Base-by-base conservation (phyloP, 345 rosid genomes). In the Eucalyptus marginata region DNA sequence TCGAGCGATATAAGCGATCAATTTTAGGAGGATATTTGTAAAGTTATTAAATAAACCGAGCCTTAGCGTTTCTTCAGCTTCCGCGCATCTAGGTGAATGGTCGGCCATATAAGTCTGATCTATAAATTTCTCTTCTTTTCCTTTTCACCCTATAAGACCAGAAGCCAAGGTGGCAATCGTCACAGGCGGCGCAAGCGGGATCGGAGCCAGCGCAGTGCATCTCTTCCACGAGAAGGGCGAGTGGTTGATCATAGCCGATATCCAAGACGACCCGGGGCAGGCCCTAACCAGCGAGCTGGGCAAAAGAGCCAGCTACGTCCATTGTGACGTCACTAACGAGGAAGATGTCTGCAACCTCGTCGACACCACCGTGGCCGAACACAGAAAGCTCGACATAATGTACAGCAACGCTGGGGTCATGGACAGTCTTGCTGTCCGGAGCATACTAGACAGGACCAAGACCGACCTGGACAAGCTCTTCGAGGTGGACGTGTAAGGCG, bases 381-480 rank as follows among this genome's bases (percentile, higher is more conserved):
- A 90, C 25, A 93, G 95, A 22, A 92, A 88, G 71, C 93, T 93
- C 9, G 93, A 94, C 49, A 90, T 93, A 10, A 93, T 94, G 93
- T 91, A 52, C 90, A 92, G 90, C 89, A 93, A 91, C 33, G 94
- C 92, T 5, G 93, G 95, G 18, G 46, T 93, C 47, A 4, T 89
- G 4, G 92, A 88, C 85, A 11, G 66, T 59, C 80, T 66, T 5
- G 83, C 27, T 25, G 16, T 6, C 24, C 90, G 88, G 7, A 90
- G 86, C 88, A 87, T 93, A 49, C n/a, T 92, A 36, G 93, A 93
- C 44, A 40, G 87, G 14, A 49, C 89, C 18, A 90, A 88, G 71
- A 85, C 89, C 9, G 91, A 93, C 25, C n/a, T 93, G 10, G 94
- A 94, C 47, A 87, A 88, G 15, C 33, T 93, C 49, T 31, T 93